Percentiles rank a stretch among this genome's conserved stretches.
Conservation (phyloP, 805 yeast species). For the Candida pseudoglaebosa region DNA sequence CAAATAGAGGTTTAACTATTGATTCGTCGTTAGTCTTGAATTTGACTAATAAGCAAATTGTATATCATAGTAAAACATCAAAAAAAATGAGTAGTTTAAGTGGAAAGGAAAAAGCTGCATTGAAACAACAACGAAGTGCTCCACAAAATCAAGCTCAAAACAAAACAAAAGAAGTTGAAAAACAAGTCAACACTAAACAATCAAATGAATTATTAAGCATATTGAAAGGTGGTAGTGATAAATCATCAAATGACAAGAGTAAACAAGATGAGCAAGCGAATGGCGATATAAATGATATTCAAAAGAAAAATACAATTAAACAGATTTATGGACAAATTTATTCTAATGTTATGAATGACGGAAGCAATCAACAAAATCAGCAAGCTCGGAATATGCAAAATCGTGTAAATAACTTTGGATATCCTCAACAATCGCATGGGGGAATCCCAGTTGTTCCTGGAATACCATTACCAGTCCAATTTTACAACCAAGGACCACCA, state of each 20-base stretch:
- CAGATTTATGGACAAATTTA: slow-evolving; percentile 42
- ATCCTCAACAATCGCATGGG: slow-evolving; percentile 1
- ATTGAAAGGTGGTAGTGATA: slow-evolving; percentile 19
- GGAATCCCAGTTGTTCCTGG: slow-evolving; percentile 31
- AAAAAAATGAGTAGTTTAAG: slow-evolving; percentile 28
- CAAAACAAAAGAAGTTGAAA: slow-evolving; percentile 1
- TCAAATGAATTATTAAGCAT: slow-evolving; percentile 29
- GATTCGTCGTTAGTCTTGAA: slow-evolving; percentile 82
- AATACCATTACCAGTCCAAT: slow-evolving; percentile 35
- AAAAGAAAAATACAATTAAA: slow-evolving; percentile 31
- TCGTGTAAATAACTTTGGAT: neutral
- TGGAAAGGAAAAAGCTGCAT: slow-evolving; percentile 17
- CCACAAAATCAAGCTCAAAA: slow-evolving; percentile 7
- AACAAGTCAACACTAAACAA: slow-evolving; percentile 23
- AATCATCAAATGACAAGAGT: slow-evolving; percentile 8
- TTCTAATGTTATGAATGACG: slow-evolving; percentile 40
- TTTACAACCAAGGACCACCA: slow-evolving; percentile 20
- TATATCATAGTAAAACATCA: slow-evolving; percentile 70
- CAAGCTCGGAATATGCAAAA: neutral
- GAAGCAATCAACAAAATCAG: slow-evolving; percentile 11
- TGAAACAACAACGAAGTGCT: slow-evolving; percentile 10
- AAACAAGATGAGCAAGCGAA: slow-evolving; percentile 4
- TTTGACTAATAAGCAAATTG: slow-evolving; percentile 67
- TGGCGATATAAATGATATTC: slow-evolving; percentile 5
- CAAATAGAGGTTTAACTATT: slow-evolving; percentile 80